phyloP scores from a whole-genome alignment of 768 basidiomycete species.

The Boletus reticuloceps region DNA sequence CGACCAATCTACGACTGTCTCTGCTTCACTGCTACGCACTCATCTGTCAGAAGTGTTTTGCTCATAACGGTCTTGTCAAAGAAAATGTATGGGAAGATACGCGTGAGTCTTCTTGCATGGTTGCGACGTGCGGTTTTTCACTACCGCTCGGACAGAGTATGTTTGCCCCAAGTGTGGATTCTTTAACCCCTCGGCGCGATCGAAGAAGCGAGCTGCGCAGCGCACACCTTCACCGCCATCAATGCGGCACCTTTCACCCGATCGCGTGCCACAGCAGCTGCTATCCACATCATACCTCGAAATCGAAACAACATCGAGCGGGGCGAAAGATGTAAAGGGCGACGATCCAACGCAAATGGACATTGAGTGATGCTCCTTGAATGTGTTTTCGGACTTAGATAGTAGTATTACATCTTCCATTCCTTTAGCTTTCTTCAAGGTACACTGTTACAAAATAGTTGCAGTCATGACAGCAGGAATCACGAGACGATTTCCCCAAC shows the following conservation, averaged over 20 bases:
- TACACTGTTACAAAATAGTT: slow-evolving; percentile 1
- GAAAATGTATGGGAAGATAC: slow-evolving; percentile 79
- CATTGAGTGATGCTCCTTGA: slow-evolving; percentile 4
- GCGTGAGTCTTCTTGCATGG: slow-evolving; percentile 50
- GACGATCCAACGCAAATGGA: slow-evolving; percentile 13
- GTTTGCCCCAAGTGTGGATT: slow-evolving; percentile 82
- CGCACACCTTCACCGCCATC: slow-evolving; percentile 30
- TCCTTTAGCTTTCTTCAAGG: slow-evolving; percentile 5
- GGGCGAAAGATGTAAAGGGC: neutral
- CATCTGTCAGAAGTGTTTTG: slow-evolving; percentile 84
- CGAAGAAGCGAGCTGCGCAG: slow-evolving; percentile 26
- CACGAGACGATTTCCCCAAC: too few species aligned
- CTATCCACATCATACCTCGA: neutral
- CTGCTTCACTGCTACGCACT: slow-evolving; percentile 68
- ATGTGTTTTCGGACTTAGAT: neutral
- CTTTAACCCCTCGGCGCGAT: slow-evolving; percentile 60
- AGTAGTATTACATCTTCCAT: neutral
- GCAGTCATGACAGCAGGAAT: neutral
- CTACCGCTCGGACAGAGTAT: slow-evolving; percentile 55
- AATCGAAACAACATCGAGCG: neutral
- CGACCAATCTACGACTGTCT: slow-evolving; percentile 33
- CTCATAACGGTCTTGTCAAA: slow-evolving; percentile 85
- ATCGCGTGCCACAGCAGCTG: slow-evolving; percentile 3
- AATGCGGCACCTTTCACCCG: slow-evolving; percentile 6
- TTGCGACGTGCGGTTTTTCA: neutral